These are phyloP conservation scores for Strobilomyces confusus DNA, from an alignment of 768 basidiomycete genomes.

Conservation along the genomic window DNA sequence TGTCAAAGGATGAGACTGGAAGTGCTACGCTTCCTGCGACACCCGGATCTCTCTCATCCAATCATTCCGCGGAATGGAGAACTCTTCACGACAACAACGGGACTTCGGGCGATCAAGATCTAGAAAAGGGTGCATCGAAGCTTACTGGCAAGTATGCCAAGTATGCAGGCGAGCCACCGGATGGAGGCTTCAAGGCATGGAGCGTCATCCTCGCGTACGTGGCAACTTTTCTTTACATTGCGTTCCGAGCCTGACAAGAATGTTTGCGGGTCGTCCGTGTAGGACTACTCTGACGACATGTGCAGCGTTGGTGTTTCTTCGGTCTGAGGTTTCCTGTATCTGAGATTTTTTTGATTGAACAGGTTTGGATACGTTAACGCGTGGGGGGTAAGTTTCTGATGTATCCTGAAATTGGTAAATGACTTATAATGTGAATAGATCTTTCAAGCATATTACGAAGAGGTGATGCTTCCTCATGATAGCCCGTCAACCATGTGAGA, in stretches of 20 bases:
- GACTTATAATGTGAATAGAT: constrained; percentile 36
- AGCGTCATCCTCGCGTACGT: constrained; percentile 28
- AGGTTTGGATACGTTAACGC: constrained; percentile 71
- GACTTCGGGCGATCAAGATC: not conserved
- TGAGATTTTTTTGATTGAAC: not conserved
- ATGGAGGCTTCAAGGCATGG: constrained; percentile 32
- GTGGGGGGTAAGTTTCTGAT: constrained; percentile 58
- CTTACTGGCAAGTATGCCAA: constrained; percentile 14
- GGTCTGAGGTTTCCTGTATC: not conserved
- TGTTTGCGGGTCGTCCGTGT: not conserved
- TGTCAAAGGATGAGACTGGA: not conserved
- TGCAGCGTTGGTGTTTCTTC: constrained; percentile 34
- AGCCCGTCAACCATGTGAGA: constrained; percentile 64
- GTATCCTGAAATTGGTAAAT: not conserved
- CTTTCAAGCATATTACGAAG: constrained; percentile 71
- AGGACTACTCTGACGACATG: constrained; percentile 30
- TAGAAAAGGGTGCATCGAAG: constrained; percentile 4
- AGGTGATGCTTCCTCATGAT: constrained; percentile 42
- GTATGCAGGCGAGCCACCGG: constrained; percentile 23
- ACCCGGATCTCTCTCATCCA: not conserved
- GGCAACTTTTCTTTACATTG: not conserved
- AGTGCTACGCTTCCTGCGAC: too few species aligned
- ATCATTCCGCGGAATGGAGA: not conserved
- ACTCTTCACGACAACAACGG: constrained; percentile 13
- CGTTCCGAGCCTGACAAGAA: not conserved